Evolutionary conservation across 208 protist species (phyloP).

Genomic region (Crithidia acanthocephali): DNA sequence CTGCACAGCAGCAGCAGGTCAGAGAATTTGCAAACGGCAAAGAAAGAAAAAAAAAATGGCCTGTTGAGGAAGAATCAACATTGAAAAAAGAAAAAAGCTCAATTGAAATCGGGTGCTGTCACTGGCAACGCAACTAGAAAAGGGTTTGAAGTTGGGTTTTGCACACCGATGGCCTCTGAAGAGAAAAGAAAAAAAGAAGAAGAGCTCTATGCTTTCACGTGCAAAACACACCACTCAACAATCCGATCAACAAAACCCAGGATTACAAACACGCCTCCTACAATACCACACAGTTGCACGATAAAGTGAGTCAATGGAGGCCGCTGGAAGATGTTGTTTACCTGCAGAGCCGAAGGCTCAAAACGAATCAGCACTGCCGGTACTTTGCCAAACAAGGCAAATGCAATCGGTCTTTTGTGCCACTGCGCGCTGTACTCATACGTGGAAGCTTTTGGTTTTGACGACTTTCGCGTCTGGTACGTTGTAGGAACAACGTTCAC

Average conservation of each 20-base stretch:
- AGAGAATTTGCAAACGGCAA: no score
- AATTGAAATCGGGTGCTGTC: no score
- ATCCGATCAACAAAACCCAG: slow-evolving; percentile 70
- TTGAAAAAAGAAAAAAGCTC: no score
- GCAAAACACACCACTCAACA: slow-evolving; percentile 31
- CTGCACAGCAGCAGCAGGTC: no score
- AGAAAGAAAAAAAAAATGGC: no score
- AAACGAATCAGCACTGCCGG: slow-evolving; percentile 62
- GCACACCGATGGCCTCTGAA: neutral
- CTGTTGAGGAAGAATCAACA: no score
- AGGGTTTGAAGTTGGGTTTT: no score
- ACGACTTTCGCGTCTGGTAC: slow-evolving; percentile 38
- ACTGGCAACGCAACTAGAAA: no score
- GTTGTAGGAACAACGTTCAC: slow-evolving; percentile 74
- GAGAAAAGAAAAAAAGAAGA: slow-evolving; percentile 5
- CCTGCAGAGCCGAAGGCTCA: slow-evolving; percentile 71
- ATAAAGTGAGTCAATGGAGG: slow-evolving; percentile 73
- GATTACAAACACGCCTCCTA: slow-evolving; percentile 89
- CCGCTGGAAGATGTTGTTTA: slow-evolving; percentile 78
- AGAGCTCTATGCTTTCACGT: neutral
- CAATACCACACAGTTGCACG: slow-evolving; percentile 84
- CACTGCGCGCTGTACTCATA: slow-evolving; percentile 81
- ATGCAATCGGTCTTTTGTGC: slow-evolving; percentile 33
- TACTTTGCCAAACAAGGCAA: slow-evolving; percentile 37
- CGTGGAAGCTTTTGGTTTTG: slow-evolving; percentile 28